Evolutionary conservation across 2,329 filamentous ascomycete genomes (phyloP).

Genomic region (Blastomyces percursus): DNA sequence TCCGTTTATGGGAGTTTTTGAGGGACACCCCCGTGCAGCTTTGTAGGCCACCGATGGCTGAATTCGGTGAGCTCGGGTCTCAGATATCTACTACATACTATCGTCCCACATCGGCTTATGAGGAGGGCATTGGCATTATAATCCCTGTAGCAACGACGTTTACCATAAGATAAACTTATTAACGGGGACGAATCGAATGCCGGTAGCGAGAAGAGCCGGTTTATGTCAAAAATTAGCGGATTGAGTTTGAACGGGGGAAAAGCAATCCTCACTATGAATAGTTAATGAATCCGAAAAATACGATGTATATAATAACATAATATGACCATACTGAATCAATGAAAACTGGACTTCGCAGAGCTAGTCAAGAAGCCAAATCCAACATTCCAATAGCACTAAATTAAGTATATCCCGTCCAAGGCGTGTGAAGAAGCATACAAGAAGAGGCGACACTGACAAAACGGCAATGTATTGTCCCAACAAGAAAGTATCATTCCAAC

Average conservation of each 20-base stretch:
- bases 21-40: not conserved
- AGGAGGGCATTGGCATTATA: not conserved
- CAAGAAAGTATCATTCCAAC: not conserved
- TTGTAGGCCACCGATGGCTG: not conserved
- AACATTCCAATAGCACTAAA: not conserved
- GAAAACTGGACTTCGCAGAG: not conserved
- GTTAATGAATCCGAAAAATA: not conserved
- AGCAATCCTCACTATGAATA: not conserved
- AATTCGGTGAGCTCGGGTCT: not conserved
- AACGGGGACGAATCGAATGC: not conserved
- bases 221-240: not conserved
- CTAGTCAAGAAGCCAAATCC: not conserved
- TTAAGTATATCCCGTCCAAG: not conserved
- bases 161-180: not conserved
- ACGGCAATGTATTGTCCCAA: not conserved
- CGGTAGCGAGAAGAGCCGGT: too few species aligned
- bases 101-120: not conserved
- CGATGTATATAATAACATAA: slow-evolving; percentile 4
- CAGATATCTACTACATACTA: not conserved
- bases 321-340: not conserved
- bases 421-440: not conserved
- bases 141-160: not conserved
- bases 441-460: not conserved
- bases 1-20: not conserved
- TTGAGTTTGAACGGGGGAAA: not conserved